Evolutionary conservation across 345 rosid genomes (phyloP).

Genomic region (Balakata baccata): DNA sequence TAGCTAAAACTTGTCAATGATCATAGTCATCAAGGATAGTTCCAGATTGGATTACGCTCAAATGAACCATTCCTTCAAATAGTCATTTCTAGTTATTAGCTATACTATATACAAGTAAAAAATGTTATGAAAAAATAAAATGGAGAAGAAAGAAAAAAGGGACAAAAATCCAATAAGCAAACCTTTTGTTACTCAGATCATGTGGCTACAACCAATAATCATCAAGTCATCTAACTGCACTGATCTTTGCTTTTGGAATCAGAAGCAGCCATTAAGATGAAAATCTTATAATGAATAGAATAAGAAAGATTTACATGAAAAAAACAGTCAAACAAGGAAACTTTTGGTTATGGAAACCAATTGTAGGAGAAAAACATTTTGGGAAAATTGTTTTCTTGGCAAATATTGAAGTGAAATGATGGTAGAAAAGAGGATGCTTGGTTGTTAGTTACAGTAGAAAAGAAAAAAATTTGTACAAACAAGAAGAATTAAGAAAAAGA

Average conservation of each 20-base stretch:
- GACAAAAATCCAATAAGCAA: not conserved
- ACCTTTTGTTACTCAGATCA: not conserved
- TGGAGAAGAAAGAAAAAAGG: too few relatives aligned
- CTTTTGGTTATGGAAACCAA: not conserved
- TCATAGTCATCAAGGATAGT: too few relatives aligned
- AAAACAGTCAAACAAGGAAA: not conserved
- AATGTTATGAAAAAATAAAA: too few relatives aligned
- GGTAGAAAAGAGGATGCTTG: not conserved
- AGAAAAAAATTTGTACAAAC: too few relatives aligned
- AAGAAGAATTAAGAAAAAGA: too few relatives aligned
- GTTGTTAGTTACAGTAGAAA: not conserved
- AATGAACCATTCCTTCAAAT: too few relatives aligned
- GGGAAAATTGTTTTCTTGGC: not conserved
- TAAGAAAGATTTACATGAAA: not conserved
- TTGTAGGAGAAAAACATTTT: too few relatives aligned
- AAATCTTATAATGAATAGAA: not conserved
- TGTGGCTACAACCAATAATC: not conserved
- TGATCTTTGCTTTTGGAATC: not conserved
- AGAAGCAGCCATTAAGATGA: not conserved
- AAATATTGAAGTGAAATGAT: not conserved
- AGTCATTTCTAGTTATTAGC: too few relatives aligned
- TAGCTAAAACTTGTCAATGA: too few relatives aligned
- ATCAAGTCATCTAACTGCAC: not conserved
- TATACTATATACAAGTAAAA: too few relatives aligned
- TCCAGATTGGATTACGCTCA: too few relatives aligned